phyloP scores from a whole-genome alignment of 805 yeast genomes.

The Wickerhamomyces strasburgensis region DNA sequence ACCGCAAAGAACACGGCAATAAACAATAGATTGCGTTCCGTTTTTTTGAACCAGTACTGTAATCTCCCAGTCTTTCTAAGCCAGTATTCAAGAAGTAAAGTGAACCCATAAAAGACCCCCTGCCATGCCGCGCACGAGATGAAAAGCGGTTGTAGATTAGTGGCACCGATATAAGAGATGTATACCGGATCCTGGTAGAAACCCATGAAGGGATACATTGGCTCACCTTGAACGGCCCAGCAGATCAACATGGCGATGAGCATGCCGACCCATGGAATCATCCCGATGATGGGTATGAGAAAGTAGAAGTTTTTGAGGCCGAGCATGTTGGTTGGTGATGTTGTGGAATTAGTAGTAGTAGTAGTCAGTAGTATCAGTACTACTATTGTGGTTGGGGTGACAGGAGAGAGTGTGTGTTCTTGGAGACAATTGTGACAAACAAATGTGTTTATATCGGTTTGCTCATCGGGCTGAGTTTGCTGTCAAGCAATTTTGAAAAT shows the following conservation, averaged over 20 bases:
- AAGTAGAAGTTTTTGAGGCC: conserved; percentile 37
- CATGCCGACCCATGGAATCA: conserved; percentile 88
- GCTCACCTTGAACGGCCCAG: conserved; percentile 82
- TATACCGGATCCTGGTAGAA: conserved; percentile 51
- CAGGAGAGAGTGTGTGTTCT: no score
- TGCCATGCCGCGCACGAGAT: conserved; percentile 74
- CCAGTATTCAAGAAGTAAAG: conserved; percentile 56
- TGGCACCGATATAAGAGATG: conserved; percentile 85
- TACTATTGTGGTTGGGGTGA: no score
- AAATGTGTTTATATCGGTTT: no score
- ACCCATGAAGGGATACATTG: conserved; percentile 55
- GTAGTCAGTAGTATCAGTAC: no score
- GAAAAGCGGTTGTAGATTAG: conserved; percentile 78
- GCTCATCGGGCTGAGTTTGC: no score
- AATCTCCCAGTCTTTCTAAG: conserved; percentile 53
- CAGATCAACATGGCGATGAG: conserved; percentile 68
- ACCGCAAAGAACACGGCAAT: conserved; percentile 39
- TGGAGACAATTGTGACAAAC: no score
- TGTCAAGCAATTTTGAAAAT: no score
- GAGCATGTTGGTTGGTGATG: no score
- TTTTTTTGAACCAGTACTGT: conserved; percentile 35
- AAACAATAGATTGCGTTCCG: conserved; percentile 36
- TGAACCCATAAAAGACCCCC: conserved; percentile 65
- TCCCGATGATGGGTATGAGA: conserved; percentile 60
- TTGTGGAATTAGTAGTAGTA: no score